Base-by-base conservation (phyloP, 768 basidiomycete species). In the Lactarius tabidus region DNA sequence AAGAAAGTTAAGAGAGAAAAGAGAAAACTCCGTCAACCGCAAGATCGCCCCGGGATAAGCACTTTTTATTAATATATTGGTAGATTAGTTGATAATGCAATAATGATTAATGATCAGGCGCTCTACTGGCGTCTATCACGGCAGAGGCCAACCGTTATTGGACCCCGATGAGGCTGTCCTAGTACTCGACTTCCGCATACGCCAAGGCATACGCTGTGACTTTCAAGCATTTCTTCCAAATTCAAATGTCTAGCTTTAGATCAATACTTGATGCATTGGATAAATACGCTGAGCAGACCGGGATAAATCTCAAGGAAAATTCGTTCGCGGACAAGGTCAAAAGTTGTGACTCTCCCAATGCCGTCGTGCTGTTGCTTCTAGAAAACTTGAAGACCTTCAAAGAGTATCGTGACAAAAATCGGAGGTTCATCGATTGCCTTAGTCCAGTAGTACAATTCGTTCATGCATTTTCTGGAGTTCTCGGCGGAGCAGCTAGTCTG, bases 381-480 rank as follows among this genome's bases (percentile, higher is more conserved):
- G 48, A 38, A 1, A 28, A 38, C 12, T 18, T 43, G 23, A 38
- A 20, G 17, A 35, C 15, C 6, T 53, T 53, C 36, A 28, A 60
- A 29, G 26, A 53, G 1, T 60, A 60, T 39, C 59, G 51, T 1
- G 59, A 60, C 26, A 33, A 35, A 60, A 51, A 51, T 51, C 26
- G 48, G 48, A 53, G 39, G 15, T 60, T 51, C 18, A 20, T 53
- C 48, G 36, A 39, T 18, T 60, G 48, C n/a, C 48, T 60, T 28
- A 43, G 12, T 6, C 59, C 48, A 2, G 26, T 60, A 12, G 28
- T 53, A 26, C 23, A 51, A 26, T 51, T 51, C 14, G 48, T 51
- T 26, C 48, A 51, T 14, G 6, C 48, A 5, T 51, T 51, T 6
- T 51, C 48, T 51, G 48, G 26, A 2, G 20, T 39, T 17, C 45